Percentiles rank a stretch among this genome's conserved stretches.
Conservation (phyloP, 2,329 filamentous ascomycete species). For the Sodiomyces alkalinus region DNA sequence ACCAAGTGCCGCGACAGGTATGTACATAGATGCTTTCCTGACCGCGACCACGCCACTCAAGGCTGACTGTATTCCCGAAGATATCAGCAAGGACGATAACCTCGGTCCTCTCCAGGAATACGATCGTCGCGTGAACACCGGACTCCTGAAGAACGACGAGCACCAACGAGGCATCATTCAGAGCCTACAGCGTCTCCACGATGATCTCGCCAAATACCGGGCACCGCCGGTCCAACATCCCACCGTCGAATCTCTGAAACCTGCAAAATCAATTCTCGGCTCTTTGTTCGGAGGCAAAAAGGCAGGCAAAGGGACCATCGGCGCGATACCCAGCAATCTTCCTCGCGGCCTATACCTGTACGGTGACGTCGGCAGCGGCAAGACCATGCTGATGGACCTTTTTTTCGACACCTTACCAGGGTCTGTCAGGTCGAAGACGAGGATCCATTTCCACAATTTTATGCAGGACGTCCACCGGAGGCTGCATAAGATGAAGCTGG, state of each 20-base stretch:
- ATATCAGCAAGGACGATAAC: constrained; percentile 17
- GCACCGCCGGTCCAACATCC: constrained; percentile 65
- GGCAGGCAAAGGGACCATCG: constrained; percentile 20
- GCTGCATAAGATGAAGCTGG: constrained; percentile 78
- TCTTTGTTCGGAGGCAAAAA: constrained; percentile 43
- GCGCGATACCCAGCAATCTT: constrained; percentile 52
- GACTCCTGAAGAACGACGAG: constrained; percentile 68
- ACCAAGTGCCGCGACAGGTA: constrained; percentile 3
- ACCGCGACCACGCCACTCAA: too few relatives aligned
- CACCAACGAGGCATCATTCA: constrained; percentile 85
- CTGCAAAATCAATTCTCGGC: constrained; percentile 36
- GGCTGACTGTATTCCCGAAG: too few relatives aligned
- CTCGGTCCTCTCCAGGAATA: constrained; percentile 78
- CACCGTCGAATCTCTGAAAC: constrained; percentile 53
- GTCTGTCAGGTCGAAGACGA: constrained; percentile 67
- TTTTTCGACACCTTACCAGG: constrained; percentile 85
- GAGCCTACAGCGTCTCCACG: constrained; percentile 75
- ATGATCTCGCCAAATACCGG: constrained; percentile 60
- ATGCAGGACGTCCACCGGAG: constrained; percentile 96
- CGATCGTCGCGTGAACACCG: constrained; percentile 60
- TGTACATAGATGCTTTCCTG: too few relatives aligned
- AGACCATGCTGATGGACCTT: constrained; percentile 99
- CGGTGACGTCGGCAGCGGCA: constrained; percentile 91
- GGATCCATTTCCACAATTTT: constrained; percentile 98
- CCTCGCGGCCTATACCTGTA: constrained; percentile 89